phyloP scores from a whole-genome alignment of 768 basidiomycete species.

The Tylopilus intermedius region DNA sequence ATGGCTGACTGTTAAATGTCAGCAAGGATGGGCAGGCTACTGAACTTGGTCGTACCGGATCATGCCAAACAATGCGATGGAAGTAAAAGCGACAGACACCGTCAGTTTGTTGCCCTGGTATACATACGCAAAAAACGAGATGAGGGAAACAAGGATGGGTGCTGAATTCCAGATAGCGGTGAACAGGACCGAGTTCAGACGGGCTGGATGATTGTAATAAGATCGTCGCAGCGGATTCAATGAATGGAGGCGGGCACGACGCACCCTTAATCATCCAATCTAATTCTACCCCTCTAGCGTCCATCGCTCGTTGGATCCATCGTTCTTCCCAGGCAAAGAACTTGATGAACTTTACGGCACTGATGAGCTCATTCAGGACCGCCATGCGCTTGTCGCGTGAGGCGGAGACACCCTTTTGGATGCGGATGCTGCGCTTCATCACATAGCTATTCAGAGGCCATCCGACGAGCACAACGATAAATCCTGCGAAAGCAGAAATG shows the following conservation, averaged over 20 bases:
- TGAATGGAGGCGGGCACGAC: slow-evolving; percentile 8
- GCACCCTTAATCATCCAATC: slow-evolving; percentile 70
- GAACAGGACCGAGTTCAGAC: slow-evolving; percentile 71
- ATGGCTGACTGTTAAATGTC: slow-evolving; percentile 43
- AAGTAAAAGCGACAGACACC: slow-evolving; percentile 80
- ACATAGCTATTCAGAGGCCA: slow-evolving; percentile 39
- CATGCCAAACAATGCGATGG: slow-evolving; percentile 84
- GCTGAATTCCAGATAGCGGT: slow-evolving; percentile 67
- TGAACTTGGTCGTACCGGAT: slow-evolving; percentile 43
- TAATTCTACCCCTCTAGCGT: slow-evolving; percentile 64
- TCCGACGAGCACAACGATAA: slow-evolving; percentile 36
- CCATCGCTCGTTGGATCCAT: slow-evolving; percentile 39
- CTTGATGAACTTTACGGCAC: slow-evolving; percentile 39
- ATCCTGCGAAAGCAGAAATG: slow-evolving; percentile 43
- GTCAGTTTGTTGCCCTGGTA: slow-evolving; percentile 70
- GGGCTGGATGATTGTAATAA: slow-evolving; percentile 36
- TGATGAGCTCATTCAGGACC: slow-evolving; percentile 43
- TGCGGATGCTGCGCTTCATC: slow-evolving; percentile 35
- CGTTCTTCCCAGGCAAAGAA: slow-evolving; percentile 41
- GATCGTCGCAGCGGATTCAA: not conserved
- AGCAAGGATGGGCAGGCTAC: not conserved
- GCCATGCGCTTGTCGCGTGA: slow-evolving; percentile 42
- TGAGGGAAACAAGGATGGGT: slow-evolving; percentile 75
- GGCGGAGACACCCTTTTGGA: slow-evolving; percentile 30
- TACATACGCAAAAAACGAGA: slow-evolving; percentile 74